These are phyloP conservation scores for Iberis amara DNA, from an alignment of 441 rosid genomes.

Conservation along the genomic window DNA sequence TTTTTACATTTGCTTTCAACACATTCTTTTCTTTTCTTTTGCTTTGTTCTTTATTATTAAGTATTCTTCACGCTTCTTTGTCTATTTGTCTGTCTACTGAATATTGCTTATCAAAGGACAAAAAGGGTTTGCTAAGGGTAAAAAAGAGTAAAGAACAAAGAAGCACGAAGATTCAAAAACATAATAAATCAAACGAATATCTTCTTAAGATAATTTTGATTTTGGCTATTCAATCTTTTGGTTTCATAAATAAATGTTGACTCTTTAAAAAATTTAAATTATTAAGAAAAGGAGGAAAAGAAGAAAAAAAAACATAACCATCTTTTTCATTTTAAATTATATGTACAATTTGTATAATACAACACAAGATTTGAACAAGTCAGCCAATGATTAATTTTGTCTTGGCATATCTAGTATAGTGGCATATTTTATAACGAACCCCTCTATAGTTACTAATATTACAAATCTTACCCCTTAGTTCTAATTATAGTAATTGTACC, in stretches of 20 bases:
- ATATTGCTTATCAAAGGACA: slow-evolving; percentile 15
- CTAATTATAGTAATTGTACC: slow-evolving; percentile 93
- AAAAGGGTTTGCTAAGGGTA: slow-evolving; percentile 5
- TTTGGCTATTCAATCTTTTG: too few relatives aligned
- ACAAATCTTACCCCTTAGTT: slow-evolving; percentile 60
- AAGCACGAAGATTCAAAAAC: slow-evolving; percentile 12
- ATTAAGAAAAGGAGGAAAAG: background rate
- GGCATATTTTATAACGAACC: slow-evolving; percentile 14
- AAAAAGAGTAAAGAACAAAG: slow-evolving; percentile 20
- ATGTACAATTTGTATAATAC: too few relatives aligned
- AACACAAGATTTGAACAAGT: too few relatives aligned
- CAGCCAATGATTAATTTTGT: slow-evolving; percentile 19
- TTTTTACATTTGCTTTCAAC: too few relatives aligned
- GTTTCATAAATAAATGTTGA: too few relatives aligned
- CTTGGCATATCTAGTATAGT: too few relatives aligned
- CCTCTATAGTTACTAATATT: background rate
- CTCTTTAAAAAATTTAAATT: background rate
- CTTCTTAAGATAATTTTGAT: too few relatives aligned
- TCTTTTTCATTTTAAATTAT: too few relatives aligned
- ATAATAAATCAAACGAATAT: background rate
- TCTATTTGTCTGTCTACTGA: slow-evolving; percentile 8
- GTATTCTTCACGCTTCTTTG: slow-evolving; percentile 22
- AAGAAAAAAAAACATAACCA: background rate
- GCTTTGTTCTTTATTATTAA: slow-evolving; percentile 18
- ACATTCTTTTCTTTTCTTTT: slow-evolving; percentile 10